Base-by-base conservation (phyloP, 2,329 filamentous ascomycete genomes). In the Truncatella angustata region DNA sequence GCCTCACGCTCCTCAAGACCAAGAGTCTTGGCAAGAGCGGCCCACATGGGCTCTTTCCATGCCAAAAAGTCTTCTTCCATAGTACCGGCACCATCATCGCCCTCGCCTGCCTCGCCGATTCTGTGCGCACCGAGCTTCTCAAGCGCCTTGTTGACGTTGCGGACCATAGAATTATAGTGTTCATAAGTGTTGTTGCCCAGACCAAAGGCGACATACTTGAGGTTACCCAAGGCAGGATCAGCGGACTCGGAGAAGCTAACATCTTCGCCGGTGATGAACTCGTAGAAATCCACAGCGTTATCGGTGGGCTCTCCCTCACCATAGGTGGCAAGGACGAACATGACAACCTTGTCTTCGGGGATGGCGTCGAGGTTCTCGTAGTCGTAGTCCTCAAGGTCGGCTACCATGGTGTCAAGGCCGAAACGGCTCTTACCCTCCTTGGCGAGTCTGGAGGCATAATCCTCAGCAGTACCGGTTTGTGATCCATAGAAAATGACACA, bases 11-110 rank as follows among this genome's bases (percentile, higher is more conserved):
- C 94, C 72, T 97, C 89, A 51, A 99, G 77, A 50, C 84, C 84
- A 87, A 99, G 90, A 66, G 90, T 85, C 59, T 90, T 82, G 21
- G 88, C 80, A 49, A 99, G 79, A 54, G 88, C 89, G 63, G 82
- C 78, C 94, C 95, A 99, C 94, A 99, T 99, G 56, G 92, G 92
- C 65, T 99, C 94, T 76, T 99, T 99, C 94, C 94, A 99, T 59
- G 93, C 90, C 64, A 99, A 76, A 72, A 97, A 99, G 66, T 99
- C 95, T 75, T 99, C 95, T 75, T 99, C 94, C 95, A 99, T 99
- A 52, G 94, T 99, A 56, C 95, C 94, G 59, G 94, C 92, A 58
- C 95, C 94, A 69, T 99, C 94, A 64, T 99, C 94, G 65, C 94
- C 94, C 76, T 97, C 93, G 62, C 95, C 94, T 51, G 92, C 91